Base-by-base conservation (phyloP, 305 asterid species). In the Striga hermonthica region DNA sequence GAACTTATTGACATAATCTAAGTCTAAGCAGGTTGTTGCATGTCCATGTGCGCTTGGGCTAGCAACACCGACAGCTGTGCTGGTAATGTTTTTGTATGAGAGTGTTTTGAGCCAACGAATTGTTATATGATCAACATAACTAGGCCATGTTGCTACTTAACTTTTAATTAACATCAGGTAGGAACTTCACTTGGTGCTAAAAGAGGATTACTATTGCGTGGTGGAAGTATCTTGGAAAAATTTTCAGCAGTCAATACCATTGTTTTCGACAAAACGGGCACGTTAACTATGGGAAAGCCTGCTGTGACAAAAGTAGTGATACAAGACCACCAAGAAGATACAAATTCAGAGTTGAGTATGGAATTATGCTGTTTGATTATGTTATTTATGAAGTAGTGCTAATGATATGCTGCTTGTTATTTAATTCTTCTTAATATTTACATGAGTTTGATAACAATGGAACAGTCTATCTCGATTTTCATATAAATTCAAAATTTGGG, bases 101-200 rank as follows among this genome's bases (percentile, higher is more conserved):
- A 49, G n/a, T 69, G n/a, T 69, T 62, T 71, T 37, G 39, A 63
- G n/a, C n/a, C n/a, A n/a, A n/a, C n/a, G 62, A 66, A 71, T 52
- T 60, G 70, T 57, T 61, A 14, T 36, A 6, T 45, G 56, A 41
- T 63, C 65, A 43, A 10, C 43, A 34, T 57, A 61, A 68, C 52
- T 61, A 38, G 37, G 37, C 50, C 70, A 68, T 64, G 49, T 71
- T 16, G 60, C 12, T 62, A 65, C 49, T 60, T 71, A 62, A 74
- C 57, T 70, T 41, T 14, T 58, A 63, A 28, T 52, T 62, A 57
- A 61, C 77, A 75, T 64, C 76, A 93, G 97, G 97, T 93, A 64
- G 99, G 99, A 77, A 93, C 99, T 76, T 93, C 99, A 69, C 97
- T 93, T 71, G 99, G 99, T 73, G 99, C 99, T 70, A 93, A 85